phyloP scores from a whole-genome alignment of 2,329 filamentous ascomycete genomes.

The Colletotrichum chlorophyti region DNA sequence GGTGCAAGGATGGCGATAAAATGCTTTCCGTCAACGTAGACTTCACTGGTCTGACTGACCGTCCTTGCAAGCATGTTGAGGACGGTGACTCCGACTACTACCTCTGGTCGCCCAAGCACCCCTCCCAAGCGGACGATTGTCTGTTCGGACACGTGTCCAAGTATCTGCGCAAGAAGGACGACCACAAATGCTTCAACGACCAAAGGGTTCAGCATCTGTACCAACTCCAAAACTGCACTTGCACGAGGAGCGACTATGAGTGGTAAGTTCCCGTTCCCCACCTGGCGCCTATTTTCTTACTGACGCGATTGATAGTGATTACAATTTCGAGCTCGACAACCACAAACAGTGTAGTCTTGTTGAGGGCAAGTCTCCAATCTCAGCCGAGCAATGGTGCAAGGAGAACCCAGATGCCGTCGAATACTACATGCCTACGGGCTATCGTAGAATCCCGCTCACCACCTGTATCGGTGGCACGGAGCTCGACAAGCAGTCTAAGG shows the following conservation, averaged over 20 bases:
- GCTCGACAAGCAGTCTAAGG: constrained; percentile 69
- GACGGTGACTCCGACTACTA: constrained; percentile 68
- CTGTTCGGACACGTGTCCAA: constrained; percentile 90
- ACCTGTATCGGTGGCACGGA: constrained; percentile 82
- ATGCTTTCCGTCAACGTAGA: constrained; percentile 84
- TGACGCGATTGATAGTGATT: constrained; percentile 68
- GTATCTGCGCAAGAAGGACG: constrained; percentile 89
- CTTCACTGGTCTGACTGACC: constrained; percentile 81
- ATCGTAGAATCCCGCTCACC: constrained; percentile 86
- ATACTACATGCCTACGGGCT: constrained; percentile 86
- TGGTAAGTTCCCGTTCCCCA: constrained; percentile 65
- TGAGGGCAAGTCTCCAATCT: constrained; percentile 68
- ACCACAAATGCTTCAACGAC: constrained; percentile 82
- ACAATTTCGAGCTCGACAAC: constrained; percentile 84
- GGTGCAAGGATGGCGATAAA: constrained; percentile 70
- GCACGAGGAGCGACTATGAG: constrained; percentile 87
- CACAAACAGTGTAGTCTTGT: constrained; percentile 83
- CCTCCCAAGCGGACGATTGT: constrained; percentile 78
- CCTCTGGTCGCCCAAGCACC: constrained; percentile 87
- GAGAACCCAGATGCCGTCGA: constrained; percentile 73
- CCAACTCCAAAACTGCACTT: constrained; percentile 80
- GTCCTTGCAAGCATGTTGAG: constrained; percentile 74
- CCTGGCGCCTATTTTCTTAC: too few relatives aligned
- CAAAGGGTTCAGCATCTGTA: constrained; percentile 74
- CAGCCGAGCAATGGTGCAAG: constrained; percentile 57